Evolutionary conservation across 345 rosid genomes (phyloP).

Genomic region (Limnanthes douglasii): DNA sequence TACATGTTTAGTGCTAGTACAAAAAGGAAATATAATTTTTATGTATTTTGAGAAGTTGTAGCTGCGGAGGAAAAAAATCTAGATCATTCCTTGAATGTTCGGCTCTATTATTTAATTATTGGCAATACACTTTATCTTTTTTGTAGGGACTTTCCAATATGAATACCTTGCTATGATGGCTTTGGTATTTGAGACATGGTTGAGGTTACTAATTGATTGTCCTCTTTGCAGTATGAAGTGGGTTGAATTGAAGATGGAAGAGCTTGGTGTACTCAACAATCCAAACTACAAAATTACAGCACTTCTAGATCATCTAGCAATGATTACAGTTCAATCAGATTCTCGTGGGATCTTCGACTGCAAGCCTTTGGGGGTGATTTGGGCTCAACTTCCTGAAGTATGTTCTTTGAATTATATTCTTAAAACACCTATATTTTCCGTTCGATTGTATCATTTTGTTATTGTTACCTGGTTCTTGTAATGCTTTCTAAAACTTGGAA

Average conservation of each 20-base stretch:
- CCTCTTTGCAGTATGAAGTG: conserved; percentile 68
- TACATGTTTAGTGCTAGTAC: no score
- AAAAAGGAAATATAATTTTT: no score
- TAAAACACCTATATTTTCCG: no score
- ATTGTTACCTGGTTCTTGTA: neutral
- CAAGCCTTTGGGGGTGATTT: conserved; percentile 86
- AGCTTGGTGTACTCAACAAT: conserved; percentile 81
- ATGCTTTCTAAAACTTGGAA: neutral
- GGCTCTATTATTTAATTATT: no score
- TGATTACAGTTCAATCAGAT: conserved; percentile 94
- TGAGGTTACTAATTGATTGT: neutral
- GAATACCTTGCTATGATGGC: neutral
- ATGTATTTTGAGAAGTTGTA: no score
- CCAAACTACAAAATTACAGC: conserved; percentile 90
- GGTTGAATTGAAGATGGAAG: conserved; percentile 97
- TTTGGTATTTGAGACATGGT: neutral
- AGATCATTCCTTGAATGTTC: no score
- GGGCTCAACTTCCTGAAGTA: conserved; percentile 89
- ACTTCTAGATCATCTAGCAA: conserved; percentile 79
- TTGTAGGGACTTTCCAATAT: no score
- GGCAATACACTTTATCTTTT: no score
- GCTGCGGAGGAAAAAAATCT: no score
- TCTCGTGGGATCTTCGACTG: conserved; percentile 78
- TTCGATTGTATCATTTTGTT: no score
- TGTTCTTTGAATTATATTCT: no score